Conservation (phyloP, 75 land plant species). For the Chamaecyparis obtusa region DNA sequence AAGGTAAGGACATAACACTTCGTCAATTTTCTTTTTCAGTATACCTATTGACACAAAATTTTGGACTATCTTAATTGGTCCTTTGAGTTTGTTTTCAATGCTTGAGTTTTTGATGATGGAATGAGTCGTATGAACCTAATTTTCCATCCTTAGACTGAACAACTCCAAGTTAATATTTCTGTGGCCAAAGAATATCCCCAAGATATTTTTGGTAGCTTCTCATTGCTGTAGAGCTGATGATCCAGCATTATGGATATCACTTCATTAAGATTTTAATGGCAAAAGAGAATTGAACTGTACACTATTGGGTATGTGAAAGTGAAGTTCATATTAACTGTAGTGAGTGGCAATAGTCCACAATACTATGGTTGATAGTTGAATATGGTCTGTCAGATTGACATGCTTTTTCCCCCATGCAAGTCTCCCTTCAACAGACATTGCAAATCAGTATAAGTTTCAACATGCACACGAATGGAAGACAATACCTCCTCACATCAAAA, state of each 20-base stretch:
- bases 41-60: neutral
- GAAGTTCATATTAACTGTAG: neutral
- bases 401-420: neutral
- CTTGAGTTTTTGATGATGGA: neutral
- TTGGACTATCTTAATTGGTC: neutral
- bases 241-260: neutral
- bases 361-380: neutral
- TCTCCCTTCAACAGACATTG: neutral
- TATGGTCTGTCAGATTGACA: neutral
- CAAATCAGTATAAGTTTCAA: neutral
- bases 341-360: neutral
- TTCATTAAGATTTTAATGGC: neutral
- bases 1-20: constrained; percentile 44
- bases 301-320: neutral
- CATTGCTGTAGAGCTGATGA: neutral
- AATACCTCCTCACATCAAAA: neutral
- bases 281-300: neutral
- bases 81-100: neutral
- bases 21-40: neutral
- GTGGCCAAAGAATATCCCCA: neutral
- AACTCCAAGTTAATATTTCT: neutral
- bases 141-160: no score
- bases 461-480: neutral
- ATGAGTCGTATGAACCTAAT: neutral
- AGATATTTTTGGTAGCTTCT: neutral